Conservation (phyloP, 2,329 filamentous ascomycete genomes). For the Ramularia collo-cygni region DNA sequence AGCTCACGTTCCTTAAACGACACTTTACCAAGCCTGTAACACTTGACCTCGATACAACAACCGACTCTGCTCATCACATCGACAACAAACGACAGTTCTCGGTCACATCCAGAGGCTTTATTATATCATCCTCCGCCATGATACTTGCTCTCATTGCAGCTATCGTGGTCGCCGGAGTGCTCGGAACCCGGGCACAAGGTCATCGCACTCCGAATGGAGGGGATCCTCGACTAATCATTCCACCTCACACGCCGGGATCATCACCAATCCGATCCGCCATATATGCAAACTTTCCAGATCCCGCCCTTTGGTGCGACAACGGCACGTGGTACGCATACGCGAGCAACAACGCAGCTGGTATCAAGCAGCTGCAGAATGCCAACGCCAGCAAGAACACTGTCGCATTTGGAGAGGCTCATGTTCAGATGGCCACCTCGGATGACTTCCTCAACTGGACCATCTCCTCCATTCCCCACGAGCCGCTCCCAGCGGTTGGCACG, state of each 20-base stretch:
- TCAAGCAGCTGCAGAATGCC: slow-evolving; percentile 15
- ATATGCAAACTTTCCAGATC: slow-evolving; percentile 34
- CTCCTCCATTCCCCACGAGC: slow-evolving; percentile 11
- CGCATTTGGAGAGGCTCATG: slow-evolving; percentile 23
- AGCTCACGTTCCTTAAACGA: no score
- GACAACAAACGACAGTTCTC: no score
- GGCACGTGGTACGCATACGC: slow-evolving; percentile 34
- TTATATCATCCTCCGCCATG: no score
- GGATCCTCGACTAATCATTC: no score
- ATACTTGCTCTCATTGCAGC: no score
- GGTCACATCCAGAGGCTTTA: no score
- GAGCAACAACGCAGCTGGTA: slow-evolving; percentile 31
- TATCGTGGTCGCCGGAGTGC: no score
- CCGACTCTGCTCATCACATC: no score
- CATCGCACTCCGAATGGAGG: no score
- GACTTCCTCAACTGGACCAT: slow-evolving; percentile 32
- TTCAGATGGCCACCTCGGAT: slow-evolving; percentile 34
- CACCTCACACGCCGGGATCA: neutral
- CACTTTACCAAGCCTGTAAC: no score
- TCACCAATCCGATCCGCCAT: slow-evolving; percentile 22
- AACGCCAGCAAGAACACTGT: slow-evolving; percentile 8
- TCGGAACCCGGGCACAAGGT: no score
- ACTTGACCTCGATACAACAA: no score
- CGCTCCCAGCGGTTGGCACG: slow-evolving; percentile 14
- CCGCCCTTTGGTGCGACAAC: slow-evolving; percentile 26